Base-by-base conservation (phyloP, 148 eudicot genomes). In the Suaeda aralocaspica region DNA sequence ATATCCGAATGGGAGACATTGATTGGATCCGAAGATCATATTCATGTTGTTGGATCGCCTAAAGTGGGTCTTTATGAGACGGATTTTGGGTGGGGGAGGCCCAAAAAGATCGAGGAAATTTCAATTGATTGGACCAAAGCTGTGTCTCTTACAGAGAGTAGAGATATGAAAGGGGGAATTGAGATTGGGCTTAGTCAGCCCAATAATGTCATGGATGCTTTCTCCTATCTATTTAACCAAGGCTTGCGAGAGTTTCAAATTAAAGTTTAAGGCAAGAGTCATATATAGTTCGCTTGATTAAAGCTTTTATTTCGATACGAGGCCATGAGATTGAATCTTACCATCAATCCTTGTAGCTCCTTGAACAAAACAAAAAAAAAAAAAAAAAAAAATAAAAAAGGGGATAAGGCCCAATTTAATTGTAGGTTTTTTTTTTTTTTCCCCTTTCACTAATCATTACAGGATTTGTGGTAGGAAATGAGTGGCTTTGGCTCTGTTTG, bases 81-180 rank as follows among this genome's bases (percentile, higher is more conserved):
- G 49, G 87, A 88, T 77, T 85, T 88, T 56, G 92, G 92, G 46
- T 85, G 82, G 85, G 87, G 86, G 5, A 73, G 58, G 30, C 83
- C 86, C 0, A 73, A 33, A 68, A 85, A 83, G 64, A 59, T 84
- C 16, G 86, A 85, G 59, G 81, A 74, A 31, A 61, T 83, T 29
- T 76, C 79, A 19, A 77, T 85, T 46, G 86, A 82, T 62, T 69
- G 6, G 14, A 59, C 53, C 25, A 68, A 77, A 69, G 78, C 80
- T 11, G 68, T 88, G 22, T 83, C 87, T 19, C 68, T 85, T 16
- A 69, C 68, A 6, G 76, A 78, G 24, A 72, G 82, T 30, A 84
- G 76, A 68, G 83, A 84, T 24, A 34, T 69, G 30, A 74, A 72
- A 21, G 84, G 88, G 0, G 88, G 85, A 21, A 74, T 88, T 29